Evolutionary conservation across 2,329 filamentous ascomycete genomes (phyloP).

Genomic region (Cucurbitaria berberidis): DNA sequence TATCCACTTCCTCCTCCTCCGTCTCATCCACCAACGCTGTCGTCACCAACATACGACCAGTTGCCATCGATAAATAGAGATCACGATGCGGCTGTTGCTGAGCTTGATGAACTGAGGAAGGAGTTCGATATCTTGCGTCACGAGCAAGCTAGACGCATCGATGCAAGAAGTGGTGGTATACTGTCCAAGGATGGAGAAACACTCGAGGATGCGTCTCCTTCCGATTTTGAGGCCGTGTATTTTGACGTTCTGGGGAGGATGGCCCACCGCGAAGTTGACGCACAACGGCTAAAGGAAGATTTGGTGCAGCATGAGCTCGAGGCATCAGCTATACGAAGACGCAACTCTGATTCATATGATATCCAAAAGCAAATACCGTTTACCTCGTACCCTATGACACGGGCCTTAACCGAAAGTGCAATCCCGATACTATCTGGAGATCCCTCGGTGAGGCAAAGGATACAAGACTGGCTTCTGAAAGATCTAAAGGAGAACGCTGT

Average conservation of each 20-base stretch:
- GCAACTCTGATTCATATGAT: not conserved
- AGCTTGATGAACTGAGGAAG: not conserved
- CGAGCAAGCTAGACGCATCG: not conserved
- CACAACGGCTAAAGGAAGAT: not conserved
- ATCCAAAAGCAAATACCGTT: not conserved
- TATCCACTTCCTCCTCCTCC: not conserved
- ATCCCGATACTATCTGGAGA: not conserved
- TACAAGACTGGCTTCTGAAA: not conserved
- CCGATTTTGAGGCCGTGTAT: not conserved
- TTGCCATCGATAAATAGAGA: not conserved
- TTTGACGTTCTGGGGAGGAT: not conserved
- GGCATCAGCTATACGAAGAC: not conserved
- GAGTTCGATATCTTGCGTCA: not conserved
- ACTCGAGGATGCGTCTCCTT: not conserved
- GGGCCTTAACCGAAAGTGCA: not conserved
- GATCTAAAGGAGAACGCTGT: not conserved
- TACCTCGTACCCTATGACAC: not conserved
- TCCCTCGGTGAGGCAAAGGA: not conserved
- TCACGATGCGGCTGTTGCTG: not conserved
- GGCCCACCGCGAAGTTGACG: not conserved
- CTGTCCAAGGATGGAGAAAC: not conserved
- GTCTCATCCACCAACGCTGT: not conserved
- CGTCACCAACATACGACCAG: not conserved
- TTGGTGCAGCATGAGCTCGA: not conserved
- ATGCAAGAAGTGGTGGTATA: no score